Evolutionary conservation across 768 basidiomycete species (phyloP).

Genomic region (Holtermanniella nyarrowii): DNA sequence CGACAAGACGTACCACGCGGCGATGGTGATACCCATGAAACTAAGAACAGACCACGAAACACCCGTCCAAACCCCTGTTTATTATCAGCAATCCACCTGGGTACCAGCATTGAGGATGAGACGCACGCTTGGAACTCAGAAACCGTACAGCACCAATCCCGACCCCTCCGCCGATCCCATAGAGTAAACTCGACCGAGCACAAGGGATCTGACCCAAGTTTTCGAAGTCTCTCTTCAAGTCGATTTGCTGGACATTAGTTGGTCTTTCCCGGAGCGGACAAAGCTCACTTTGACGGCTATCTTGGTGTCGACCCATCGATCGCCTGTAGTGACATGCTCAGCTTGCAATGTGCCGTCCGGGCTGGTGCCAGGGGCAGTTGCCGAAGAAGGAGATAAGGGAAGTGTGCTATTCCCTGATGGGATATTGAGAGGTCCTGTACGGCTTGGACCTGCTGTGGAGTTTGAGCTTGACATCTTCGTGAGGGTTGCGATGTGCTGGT

Average conservation of each 20-base stretch:
- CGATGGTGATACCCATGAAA: constrained; percentile 26
- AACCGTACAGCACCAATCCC: constrained; percentile 34
- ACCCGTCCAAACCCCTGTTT: constrained; percentile 5
- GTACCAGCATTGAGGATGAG: neutral
- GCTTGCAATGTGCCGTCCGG: no score
- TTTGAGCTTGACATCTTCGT: no score
- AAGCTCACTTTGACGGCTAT: constrained; percentile 23
- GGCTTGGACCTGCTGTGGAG: no score
- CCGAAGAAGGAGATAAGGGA: constrained; percentile 2
- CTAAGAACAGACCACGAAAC: constrained; percentile 33
- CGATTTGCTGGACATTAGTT: constrained; percentile 15
- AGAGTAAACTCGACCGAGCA: constrained; percentile 30
- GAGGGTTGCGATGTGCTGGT: no score
- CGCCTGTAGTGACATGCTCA: constrained; percentile 25
- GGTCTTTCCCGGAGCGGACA: neutral
- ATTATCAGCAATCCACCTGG: neutral
- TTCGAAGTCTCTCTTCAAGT: constrained; percentile 23
- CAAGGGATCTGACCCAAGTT: constrained; percentile 38
- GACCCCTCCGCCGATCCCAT: constrained; percentile 35
- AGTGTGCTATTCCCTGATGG: constrained; percentile 27
- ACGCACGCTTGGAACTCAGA: constrained; percentile 31
- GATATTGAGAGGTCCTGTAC: constrained; percentile 23
- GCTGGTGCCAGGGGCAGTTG: no score
- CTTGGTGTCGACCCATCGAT: constrained; percentile 20
- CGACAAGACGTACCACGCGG: constrained; percentile 25